Base-by-base conservation (phyloP, 2,329 filamentous ascomycete genomes). In the Dendrostoma leiphaemia region DNA sequence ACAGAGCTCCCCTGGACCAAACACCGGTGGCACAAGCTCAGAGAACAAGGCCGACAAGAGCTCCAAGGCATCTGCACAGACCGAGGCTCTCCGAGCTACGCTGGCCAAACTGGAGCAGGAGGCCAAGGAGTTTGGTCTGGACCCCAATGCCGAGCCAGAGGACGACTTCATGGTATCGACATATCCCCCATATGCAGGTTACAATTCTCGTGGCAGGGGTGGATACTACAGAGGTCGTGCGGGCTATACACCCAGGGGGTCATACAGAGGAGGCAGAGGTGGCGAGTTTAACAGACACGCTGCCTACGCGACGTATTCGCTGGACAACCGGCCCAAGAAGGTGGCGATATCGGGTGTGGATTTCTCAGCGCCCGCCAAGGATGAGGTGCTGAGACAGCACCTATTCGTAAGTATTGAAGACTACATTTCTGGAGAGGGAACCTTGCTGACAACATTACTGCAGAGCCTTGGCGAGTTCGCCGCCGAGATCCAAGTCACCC, bases 261-360 rank as follows among this genome's bases (percentile, higher is more conserved):
- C 46, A 68, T 69, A 24, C 67, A 64, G 57, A 61, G 74, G 63
- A 56, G 73, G 13, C 66, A 73, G 17, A 69, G 72, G 21, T 59
- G 76, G 46, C 76, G 78, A 12, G 53, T 67, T 74, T 41, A 77
- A 78, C 29, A 74, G 78, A 48, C 78, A 80, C 44, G 77, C 79
- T 3, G 79, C 78, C 1, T 85, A 84, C 61, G 82, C 78, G 4
- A 77, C 79, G 29, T 88, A 86, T 61, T 86, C 86, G 17, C 76
- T 94, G 21, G 90, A 94, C 64, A 91, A 92, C 66, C 78, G 90
- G 41, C 86, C 90, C 0, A 88, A 82, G 66, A 85, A 79, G 58
- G 74, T 94, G 9, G 78, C 81, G 6, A 71, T 93, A 23, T 76
- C 77, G 7, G 86, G 84, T 3, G 78, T 83, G 10, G 84, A 85